A percentile compares a stretch with the other conserved stretches of the same genome.
phyloP scores from a whole-genome alignment of 768 basidiomycete species.

The Postia placenta region DNA sequence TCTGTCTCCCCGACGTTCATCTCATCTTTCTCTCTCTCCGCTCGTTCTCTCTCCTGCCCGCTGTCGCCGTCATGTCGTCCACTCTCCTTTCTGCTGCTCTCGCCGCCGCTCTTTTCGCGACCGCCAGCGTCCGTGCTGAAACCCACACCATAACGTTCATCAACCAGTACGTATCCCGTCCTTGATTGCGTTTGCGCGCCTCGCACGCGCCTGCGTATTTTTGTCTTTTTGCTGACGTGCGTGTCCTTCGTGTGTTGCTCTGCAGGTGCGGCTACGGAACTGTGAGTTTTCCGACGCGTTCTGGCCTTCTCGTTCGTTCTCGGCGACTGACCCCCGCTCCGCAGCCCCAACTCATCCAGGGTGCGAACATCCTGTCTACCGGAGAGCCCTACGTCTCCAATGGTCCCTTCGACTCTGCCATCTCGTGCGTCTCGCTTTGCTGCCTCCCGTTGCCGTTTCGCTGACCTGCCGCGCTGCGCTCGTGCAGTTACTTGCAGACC shows the following conservation, averaged over 20 bases:
- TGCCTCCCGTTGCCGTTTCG: neutral
- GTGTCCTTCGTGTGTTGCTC: neutral
- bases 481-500: constrained; percentile 37
- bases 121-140: constrained; percentile 25
- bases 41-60: neutral
- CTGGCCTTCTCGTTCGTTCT: too few species aligned
- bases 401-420: constrained; percentile 28
- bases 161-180: constrained; percentile 38
- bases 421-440: constrained; percentile 32
- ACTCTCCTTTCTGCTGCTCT: constrained; percentile 18
- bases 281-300: constrained; percentile 18
- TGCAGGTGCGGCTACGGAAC: constrained; percentile 32
- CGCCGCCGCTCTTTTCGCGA: constrained; percentile 12
- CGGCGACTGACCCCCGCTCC: neutral
- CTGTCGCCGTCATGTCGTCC: constrained; percentile 14
- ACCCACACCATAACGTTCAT: constrained; percentile 38
- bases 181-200: neutral
- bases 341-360: constrained; percentile 34
- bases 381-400: constrained; percentile 30
- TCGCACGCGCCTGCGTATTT: neutral
- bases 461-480: neutral
- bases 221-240: neutral
- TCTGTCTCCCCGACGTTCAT: neutral
- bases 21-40: neutral
- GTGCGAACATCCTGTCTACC: constrained; percentile 32